A percentile compares a stretch with the other conserved stretches of the same genome.
These are phyloP conservation scores for Dictyostelium firmibasis DNA, from an alignment of 78 protist species.

Conservation along the genomic window DNA sequence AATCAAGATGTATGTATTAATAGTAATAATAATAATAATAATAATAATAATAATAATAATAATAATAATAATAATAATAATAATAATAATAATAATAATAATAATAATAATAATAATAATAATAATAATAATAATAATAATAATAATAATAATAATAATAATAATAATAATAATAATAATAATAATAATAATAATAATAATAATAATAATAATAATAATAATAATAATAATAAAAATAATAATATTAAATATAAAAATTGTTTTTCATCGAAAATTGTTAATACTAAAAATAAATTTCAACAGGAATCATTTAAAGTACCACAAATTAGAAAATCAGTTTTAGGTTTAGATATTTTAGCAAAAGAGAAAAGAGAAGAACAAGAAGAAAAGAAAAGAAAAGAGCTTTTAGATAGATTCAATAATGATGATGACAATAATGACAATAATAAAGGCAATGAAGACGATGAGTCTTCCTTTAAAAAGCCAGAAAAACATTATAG, in stretches of 20 bases:
- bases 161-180: not conserved
- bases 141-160: not conserved
- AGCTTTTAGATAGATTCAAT: not conserved
- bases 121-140: not conserved
- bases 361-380: slow-evolving; percentile 64
- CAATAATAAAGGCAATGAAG: not conserved
- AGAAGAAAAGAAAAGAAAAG: slow-evolving; percentile 34
- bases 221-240: no score
- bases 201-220: not conserved
- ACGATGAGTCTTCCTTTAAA: not conserved
- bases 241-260: no score
- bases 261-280: not conserved
- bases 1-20: not conserved
- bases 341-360: slow-evolving; percentile 76
- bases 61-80: not conserved
- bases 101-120: not conserved
- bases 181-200: not conserved
- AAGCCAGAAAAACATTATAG: slow-evolving; percentile 47
- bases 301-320: slow-evolving; percentile 18
- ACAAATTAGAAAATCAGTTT: slow-evolving; percentile 36
- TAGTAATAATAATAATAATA: not conserved
- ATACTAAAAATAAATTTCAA: not conserved
- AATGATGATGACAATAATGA: not conserved
- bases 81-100: not conserved
- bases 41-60: not conserved